Conservation (phyloP, 805 yeast genomes). For the Kockiozyma suomiensis region DNA sequence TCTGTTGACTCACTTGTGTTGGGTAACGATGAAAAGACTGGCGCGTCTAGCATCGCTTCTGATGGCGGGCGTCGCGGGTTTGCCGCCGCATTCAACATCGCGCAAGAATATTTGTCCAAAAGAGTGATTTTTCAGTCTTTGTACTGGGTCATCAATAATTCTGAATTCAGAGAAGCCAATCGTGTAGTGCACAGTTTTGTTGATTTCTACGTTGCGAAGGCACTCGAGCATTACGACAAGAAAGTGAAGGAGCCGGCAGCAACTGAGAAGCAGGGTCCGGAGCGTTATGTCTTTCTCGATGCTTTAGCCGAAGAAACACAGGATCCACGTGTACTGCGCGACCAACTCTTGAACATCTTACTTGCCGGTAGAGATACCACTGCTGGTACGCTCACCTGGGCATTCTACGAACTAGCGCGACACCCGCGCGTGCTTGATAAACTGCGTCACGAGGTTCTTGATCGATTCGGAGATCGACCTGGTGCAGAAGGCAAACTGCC, state of each 20-base stretch:
- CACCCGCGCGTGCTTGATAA: constrained; percentile 41
- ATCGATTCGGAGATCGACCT: constrained; percentile 43
- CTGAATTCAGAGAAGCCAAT: constrained; percentile 42
- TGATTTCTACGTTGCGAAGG: constrained; percentile 48
- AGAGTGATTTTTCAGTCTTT: constrained; percentile 35
- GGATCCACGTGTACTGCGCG: constrained; percentile 52
- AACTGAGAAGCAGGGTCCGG: neutral
- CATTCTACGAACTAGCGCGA: constrained; percentile 51
- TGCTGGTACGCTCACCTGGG: constrained; percentile 53
- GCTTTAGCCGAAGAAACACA: constrained; percentile 54
- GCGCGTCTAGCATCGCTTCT: constrained; percentile 10
- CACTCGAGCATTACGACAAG: constrained; percentile 39
- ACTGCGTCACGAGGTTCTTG: constrained; percentile 47
- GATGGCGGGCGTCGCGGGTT: constrained; percentile 31
- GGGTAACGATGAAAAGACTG: constrained; percentile 3
- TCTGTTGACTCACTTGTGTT: constrained; percentile 36
- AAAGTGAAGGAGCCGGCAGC: constrained; percentile 39
- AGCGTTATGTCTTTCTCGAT: constrained; percentile 50
- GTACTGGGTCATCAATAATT: constrained; percentile 33
- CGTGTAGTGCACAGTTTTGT: constrained; percentile 43
- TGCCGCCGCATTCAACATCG: constrained; percentile 36
- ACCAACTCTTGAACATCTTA: constrained; percentile 55
- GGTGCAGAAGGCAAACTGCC: constrained; percentile 30
- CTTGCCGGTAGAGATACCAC: constrained; percentile 62
- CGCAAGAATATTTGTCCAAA: constrained; percentile 29